Conservation (phyloP, 352 stramenopile species). For the Phytophthora colocasiae region DNA sequence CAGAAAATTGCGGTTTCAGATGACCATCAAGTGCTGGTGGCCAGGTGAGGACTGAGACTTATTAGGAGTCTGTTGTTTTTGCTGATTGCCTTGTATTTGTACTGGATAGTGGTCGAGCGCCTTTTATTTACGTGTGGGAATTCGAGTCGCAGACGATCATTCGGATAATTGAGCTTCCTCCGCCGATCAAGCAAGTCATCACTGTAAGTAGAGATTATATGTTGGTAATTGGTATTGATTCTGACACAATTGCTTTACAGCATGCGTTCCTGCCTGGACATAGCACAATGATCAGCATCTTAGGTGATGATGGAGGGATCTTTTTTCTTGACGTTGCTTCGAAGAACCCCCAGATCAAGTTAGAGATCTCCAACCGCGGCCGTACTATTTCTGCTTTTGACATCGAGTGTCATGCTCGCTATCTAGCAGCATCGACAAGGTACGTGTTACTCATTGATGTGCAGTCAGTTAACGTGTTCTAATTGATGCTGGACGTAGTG, state of each 20-base stretch:
- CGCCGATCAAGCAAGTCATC: slow-evolving; percentile 69
- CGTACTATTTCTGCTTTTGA: slow-evolving; percentile 67
- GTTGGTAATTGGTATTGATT: background rate
- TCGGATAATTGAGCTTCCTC: slow-evolving; percentile 85
- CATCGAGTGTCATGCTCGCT: slow-evolving; percentile 75
- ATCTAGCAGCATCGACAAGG: slow-evolving; percentile 73
- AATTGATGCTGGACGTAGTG: slow-evolving; percentile 38
- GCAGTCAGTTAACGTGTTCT: background rate
- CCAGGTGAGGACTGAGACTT: slow-evolving; percentile 50
- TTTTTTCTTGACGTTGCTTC: slow-evolving; percentile 80
- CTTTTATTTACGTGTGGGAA: slow-evolving; percentile 87
- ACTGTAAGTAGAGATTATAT: slow-evolving; percentile 42
- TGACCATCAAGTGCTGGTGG: slow-evolving; percentile 78
- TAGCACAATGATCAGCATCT: slow-evolving; percentile 65
- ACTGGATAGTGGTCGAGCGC: slow-evolving; percentile 57
- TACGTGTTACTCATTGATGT: slow-evolving; percentile 25
- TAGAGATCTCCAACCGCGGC: slow-evolving; percentile 69
- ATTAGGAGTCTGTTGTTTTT: background rate
- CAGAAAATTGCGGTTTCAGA: slow-evolving; percentile 79
- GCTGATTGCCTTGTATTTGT: slow-evolving; percentile 1
- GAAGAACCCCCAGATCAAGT: slow-evolving; percentile 73
- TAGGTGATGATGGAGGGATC: slow-evolving; percentile 69
- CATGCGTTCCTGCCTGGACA: slow-evolving; percentile 73
- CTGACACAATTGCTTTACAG: slow-evolving; percentile 33
- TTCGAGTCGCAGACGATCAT: slow-evolving; percentile 87